Conservation (phyloP, 768 basidiomycete species). For the Suillus bovinus region DNA sequence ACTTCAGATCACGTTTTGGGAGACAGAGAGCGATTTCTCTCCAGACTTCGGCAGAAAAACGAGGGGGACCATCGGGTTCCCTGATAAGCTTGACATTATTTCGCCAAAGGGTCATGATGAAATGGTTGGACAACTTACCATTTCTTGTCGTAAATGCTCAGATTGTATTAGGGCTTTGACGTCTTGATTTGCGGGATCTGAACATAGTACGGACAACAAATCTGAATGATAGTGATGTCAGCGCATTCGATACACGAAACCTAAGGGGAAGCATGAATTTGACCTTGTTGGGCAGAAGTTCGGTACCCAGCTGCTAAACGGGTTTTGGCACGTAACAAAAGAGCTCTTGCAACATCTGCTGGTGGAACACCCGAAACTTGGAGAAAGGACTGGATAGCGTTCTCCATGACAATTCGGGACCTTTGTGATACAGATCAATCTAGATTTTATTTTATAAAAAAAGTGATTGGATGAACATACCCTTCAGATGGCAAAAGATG, state of each 20-base stretch:
- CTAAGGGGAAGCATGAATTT: neutral
- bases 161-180: conserved; percentile 60
- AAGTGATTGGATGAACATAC: conserved; percentile 34
- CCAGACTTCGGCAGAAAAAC: conserved; percentile 69
- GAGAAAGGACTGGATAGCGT: conserved; percentile 71
- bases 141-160: conserved; percentile 52
- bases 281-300: conserved; percentile 68
- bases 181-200: conserved; percentile 70
- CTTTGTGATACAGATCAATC: conserved; percentile 18
- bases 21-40: conserved; percentile 64
- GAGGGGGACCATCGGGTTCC: conserved; percentile 42
- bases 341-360: conserved; percentile 56
- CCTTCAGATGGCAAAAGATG: conserved; percentile 73
- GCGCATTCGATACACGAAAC: neutral
- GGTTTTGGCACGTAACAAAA: conserved; percentile 65
- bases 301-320: conserved; percentile 60
- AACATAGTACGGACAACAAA: conserved; percentile 60
- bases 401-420: conserved; percentile 47
- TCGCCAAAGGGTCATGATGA: conserved; percentile 1
- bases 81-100: conserved; percentile 25
- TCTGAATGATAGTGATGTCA: conserved; percentile 39
- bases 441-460: conserved; percentile 6
- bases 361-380: conserved; percentile 53
- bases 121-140: conserved; percentile 39
- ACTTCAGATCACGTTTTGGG: conserved; percentile 63